phyloP scores from a whole-genome alignment of 257 asterid genomes.

The Mentha longifolia region DNA sequence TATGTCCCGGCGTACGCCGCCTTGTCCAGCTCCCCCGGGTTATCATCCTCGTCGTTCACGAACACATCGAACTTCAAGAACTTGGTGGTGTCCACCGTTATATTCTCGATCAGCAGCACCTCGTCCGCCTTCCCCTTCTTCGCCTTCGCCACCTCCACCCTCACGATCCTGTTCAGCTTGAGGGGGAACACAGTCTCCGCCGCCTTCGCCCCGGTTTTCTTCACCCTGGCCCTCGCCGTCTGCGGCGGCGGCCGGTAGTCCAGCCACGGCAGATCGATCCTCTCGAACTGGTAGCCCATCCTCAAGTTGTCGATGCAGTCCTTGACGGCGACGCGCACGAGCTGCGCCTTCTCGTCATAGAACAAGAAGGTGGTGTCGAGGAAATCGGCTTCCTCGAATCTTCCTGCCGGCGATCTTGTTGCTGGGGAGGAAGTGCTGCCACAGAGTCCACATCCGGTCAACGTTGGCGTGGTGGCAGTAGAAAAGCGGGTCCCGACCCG shows the following conservation, averaged over 20 bases:
- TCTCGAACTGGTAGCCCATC: constrained; percentile 50
- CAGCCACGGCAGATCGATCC: constrained; percentile 53
- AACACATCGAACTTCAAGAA: constrained; percentile 43
- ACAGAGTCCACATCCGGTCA: constrained; percentile 40
- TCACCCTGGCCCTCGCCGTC: constrained; percentile 7
- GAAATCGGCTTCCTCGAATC: constrained; percentile 29
- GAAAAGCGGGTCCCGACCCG: constrained; percentile 39
- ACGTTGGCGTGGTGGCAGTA: constrained; percentile 41
- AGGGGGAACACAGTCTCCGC: constrained; percentile 9
- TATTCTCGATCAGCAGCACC: constrained; percentile 32
- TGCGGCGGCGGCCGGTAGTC: constrained; percentile 45
- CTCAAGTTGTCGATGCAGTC: constrained; percentile 41
- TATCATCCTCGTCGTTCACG: constrained; percentile 43
- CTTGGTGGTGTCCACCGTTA: constrained; percentile 36
- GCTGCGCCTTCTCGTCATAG: constrained; percentile 55
- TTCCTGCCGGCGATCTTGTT: not conserved
- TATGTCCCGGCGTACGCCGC: constrained; percentile 64
- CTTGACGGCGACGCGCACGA: constrained; percentile 48
- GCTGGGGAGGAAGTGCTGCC: constrained; percentile 32
- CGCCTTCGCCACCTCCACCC: constrained; percentile 32
- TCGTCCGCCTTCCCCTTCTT: constrained; percentile 43
- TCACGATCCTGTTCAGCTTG: not conserved
- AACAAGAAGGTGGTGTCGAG: constrained; percentile 49
- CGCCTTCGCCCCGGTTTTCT: too few relatives aligned
- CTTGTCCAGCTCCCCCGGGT: constrained; percentile 35